Evolutionary conservation across 805 yeast genomes (phyloP).

Genomic region (Pichia nakasei): DNA sequence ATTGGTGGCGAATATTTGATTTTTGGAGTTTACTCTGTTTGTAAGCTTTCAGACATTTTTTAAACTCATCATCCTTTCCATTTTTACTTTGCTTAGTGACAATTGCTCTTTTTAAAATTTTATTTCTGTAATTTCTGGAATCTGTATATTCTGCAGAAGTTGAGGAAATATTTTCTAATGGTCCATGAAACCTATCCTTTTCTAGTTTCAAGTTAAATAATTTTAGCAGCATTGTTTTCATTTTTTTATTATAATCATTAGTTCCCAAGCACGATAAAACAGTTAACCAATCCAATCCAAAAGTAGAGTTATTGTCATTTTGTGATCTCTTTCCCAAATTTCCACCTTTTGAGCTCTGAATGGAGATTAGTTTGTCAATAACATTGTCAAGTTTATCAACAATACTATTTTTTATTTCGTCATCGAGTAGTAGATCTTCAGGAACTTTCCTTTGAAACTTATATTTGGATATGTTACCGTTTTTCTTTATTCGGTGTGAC

Average conservation of each 20-base stretch:
- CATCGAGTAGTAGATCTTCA: conserved; percentile 10
- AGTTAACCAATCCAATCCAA: conserved; percentile 7
- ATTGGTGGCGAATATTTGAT: neutral
- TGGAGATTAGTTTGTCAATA: conserved; percentile 14
- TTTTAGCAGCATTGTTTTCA: neutral
- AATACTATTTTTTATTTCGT: conserved; percentile 9
- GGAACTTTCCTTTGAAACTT: neutral
- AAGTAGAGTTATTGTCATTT: neutral
- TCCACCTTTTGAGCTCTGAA: neutral
- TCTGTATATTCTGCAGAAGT: neutral
- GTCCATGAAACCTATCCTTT: conserved; percentile 3
- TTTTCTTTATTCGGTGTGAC: neutral
- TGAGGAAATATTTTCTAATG: neutral
- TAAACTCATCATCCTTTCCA: neutral
- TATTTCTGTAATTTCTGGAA: neutral
- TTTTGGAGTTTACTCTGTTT: neutral
- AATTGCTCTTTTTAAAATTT: neutral
- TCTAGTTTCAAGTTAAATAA: conserved; percentile 5
- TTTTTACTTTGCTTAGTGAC: neutral
- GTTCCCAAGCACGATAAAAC: conserved; percentile 1
- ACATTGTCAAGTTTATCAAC: conserved; percentile 13
- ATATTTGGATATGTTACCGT: neutral
- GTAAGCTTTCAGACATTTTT: neutral
- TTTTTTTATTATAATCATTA: neutral
- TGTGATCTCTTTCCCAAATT: neutral